These are phyloP conservation scores for Balamuthia mandrillaris DNA, from an alignment of 208 protist genomes.

Conservation along the genomic window DNA sequence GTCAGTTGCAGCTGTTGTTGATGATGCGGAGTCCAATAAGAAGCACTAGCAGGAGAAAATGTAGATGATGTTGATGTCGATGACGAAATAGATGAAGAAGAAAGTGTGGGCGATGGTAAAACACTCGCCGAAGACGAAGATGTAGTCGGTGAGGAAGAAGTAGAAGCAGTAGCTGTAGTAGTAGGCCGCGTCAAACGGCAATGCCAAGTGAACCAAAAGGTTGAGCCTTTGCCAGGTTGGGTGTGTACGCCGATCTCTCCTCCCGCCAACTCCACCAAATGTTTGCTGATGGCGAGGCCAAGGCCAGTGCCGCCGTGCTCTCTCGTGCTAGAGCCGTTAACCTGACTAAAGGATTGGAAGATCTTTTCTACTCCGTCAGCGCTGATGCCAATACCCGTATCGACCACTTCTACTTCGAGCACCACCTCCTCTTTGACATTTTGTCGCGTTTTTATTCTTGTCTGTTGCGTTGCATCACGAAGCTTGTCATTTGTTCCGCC, in stretches of 20 bases:
- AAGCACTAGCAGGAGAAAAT: background rate
- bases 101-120: background rate
- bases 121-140: background rate
- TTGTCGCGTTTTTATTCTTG: background rate
- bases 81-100: background rate
- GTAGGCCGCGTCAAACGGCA: background rate
- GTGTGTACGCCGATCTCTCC: constrained; percentile 43
- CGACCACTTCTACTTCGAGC: constrained; percentile 39
- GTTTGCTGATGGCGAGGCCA: constrained; percentile 16
- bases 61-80: background rate
- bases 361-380: constrained; percentile 40
- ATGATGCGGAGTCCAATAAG: too few relatives aligned
- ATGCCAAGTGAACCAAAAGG: constrained; percentile 35
- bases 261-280: constrained; percentile 7
- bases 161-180: background rate
- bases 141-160: background rate
- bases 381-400: constrained; percentile 67
- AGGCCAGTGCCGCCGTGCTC: constrained; percentile 65
- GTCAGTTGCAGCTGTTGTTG: too few relatives aligned
- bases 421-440: background rate
- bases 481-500: constrained; percentile 22
- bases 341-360: constrained; percentile 62
- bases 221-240: constrained; percentile 3
- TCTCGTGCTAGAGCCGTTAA: constrained; percentile 42
- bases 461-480: too few relatives aligned